Conservation (phyloP, 2,329 filamentous ascomycete genomes). For the Aspergillus sp. region DNA sequence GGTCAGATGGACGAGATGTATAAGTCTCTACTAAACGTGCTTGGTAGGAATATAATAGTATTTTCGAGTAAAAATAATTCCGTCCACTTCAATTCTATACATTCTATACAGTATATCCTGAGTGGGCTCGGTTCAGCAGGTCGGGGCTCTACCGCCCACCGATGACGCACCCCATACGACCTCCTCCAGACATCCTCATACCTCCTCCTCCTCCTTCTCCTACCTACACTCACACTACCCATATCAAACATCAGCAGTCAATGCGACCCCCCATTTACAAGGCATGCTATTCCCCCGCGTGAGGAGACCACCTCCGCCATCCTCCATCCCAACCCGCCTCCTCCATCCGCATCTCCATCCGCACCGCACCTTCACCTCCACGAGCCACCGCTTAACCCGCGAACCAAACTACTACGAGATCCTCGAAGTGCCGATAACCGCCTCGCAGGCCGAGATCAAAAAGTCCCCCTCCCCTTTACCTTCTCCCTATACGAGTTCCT, state of each 20-base stretch:
- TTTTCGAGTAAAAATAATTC: too few relatives aligned
- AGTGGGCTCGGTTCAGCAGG: too few relatives aligned
- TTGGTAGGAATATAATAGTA: too few relatives aligned
- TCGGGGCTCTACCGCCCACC: neutral
- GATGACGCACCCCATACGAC: constrained; percentile 20
- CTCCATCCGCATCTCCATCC: neutral
- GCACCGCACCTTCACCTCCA: constrained; percentile 45
- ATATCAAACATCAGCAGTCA: constrained; percentile 6
- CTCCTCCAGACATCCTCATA: neutral
- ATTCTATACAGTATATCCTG: too few relatives aligned
- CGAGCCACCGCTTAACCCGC: constrained; percentile 20
- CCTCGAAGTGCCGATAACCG: constrained; percentile 68
- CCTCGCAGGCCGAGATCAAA: constrained; percentile 77
- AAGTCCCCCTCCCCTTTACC: constrained; percentile 52
- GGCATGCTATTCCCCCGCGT: constrained; percentile 25
- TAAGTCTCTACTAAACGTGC: too few relatives aligned
- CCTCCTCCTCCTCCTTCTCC: neutral
- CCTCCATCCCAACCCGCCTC: constrained; percentile 2
- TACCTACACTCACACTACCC: neutral
- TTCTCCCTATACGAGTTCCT: neutral
- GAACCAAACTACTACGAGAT: constrained; percentile 75
- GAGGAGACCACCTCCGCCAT: constrained; percentile 9
- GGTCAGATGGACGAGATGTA: too few relatives aligned
- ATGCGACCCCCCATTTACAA: constrained; percentile 2
- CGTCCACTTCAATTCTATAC: too few relatives aligned